Conservation (phyloP, 352 stramenopile species). For the Phytopythium litorale region DNA sequence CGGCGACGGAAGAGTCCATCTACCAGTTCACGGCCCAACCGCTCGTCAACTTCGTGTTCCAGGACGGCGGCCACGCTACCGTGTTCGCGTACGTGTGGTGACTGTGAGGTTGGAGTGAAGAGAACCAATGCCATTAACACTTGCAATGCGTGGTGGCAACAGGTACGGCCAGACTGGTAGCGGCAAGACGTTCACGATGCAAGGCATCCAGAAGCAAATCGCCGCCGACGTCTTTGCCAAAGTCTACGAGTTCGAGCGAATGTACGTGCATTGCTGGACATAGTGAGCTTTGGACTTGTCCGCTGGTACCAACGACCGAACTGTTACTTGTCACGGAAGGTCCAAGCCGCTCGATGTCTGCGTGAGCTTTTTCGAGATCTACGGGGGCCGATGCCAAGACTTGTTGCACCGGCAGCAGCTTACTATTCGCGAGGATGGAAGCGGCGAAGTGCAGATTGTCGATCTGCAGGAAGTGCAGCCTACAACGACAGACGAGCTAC, state of each 20-base stretch:
- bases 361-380: slow-evolving; percentile 97
- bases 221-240: slow-evolving; percentile 72
- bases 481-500: slow-evolving; percentile 81
- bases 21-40: slow-evolving; percentile 91
- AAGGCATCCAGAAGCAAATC: slow-evolving; percentile 79
- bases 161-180: slow-evolving; percentile 92
- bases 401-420: slow-evolving; percentile 89
- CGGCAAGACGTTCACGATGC: slow-evolving; percentile 95
- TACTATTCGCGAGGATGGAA: slow-evolving; percentile 93
- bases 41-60: slow-evolving; percentile 94
- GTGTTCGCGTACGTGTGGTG: slow-evolving; percentile 91
- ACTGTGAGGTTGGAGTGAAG: too few relatives aligned
- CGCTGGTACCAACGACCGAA: neutral
- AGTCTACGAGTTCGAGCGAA: slow-evolving; percentile 47
- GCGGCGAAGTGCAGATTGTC: slow-evolving; percentile 94
- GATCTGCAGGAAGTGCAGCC: slow-evolving; percentile 93
- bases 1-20: slow-evolving; percentile 90
- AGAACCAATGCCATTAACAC: too few relatives aligned
- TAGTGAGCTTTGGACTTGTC: neutral
- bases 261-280: slow-evolving; percentile 6
- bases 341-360: slow-evolving; percentile 79
- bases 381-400: slow-evolving; percentile 95
- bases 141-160: neutral
- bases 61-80: slow-evolving; percentile 90
- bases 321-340: slow-evolving; percentile 6